Evolutionary conservation across 1,284 basidiomycete genomes (phyloP).

Genomic region (Sanguinoderma infundibulare): DNA sequence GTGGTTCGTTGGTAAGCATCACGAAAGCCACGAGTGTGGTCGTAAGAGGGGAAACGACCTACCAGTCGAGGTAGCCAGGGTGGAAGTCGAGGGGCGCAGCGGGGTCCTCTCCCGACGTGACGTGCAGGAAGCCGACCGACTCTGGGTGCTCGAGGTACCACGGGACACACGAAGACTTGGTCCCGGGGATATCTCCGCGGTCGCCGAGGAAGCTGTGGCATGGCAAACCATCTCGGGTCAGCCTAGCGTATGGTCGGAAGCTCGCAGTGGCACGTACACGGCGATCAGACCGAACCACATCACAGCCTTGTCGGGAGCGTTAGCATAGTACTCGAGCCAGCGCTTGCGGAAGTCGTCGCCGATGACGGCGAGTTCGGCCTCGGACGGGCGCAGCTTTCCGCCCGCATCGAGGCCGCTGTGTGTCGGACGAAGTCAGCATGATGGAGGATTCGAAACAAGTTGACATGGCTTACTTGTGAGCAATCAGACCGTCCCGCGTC

Average conservation of each 20-base stretch:
- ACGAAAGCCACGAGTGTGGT: background rate
- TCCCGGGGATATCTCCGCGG: too few relatives aligned
- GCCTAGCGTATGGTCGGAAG: background rate
- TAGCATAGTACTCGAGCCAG: conserved; percentile 49
- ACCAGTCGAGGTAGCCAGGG: conserved; percentile 27
- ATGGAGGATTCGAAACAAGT: background rate
- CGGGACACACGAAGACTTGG: too few relatives aligned
- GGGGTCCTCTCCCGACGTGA: conserved; percentile 21
- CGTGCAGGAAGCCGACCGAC: conserved; percentile 25
- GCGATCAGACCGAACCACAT: conserved; percentile 38
- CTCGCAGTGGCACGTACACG: conserved; percentile 31
- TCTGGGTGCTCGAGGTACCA: conserved; percentile 35
- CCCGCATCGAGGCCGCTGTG: conserved; percentile 48
- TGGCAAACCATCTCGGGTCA: background rate
- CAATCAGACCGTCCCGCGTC: conserved; percentile 52
- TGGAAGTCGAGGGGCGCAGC: conserved; percentile 28
- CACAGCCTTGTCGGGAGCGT: conserved; percentile 53
- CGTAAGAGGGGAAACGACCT: background rate
- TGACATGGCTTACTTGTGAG: conserved; percentile 47
- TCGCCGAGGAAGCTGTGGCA: too few relatives aligned
- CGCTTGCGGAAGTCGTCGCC: conserved; percentile 48
- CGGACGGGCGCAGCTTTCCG: conserved; percentile 51
- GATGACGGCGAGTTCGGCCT: conserved; percentile 47
- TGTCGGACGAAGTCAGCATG: background rate
- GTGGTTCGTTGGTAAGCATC: too few relatives aligned